phyloP scores from a whole-genome alignment of 768 basidiomycete species.

The Lentinula aciculospora region DNA sequence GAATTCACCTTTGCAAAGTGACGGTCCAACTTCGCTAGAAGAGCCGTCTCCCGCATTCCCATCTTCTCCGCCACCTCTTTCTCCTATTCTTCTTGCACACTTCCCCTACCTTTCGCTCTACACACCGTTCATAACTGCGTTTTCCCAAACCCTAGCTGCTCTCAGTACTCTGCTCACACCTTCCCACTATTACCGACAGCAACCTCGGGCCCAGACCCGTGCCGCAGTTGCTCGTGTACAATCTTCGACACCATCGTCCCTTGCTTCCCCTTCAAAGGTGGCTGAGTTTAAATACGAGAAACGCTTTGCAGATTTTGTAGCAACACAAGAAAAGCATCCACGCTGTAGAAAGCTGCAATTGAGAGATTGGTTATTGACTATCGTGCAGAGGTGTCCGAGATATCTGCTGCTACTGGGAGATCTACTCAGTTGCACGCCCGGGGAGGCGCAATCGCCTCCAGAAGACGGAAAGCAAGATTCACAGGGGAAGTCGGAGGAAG shows the following conservation, averaged over 20 bases:
- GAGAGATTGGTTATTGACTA: conserved; percentile 80
- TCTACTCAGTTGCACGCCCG: conserved; percentile 54
- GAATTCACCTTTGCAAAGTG: conserved; percentile 6
- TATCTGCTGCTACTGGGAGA: conserved; percentile 83
- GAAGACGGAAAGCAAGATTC: neutral
- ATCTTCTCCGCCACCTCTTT: conserved; percentile 39
- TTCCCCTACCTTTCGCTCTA: conserved; percentile 88
- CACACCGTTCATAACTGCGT: conserved; percentile 78
- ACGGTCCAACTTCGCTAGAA: conserved; percentile 16
- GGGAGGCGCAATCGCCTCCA: neutral
- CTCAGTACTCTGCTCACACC: conserved; percentile 49
- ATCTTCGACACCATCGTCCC: neutral
- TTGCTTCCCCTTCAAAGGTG: conserved; percentile 7
- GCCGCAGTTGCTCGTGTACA: neutral
- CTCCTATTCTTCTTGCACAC: conserved; percentile 66
- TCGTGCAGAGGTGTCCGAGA: conserved; percentile 84
- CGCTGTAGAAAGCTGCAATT: conserved; percentile 71
- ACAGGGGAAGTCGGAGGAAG: neutral
- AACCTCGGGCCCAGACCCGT: neutral
- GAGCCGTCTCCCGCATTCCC: conserved; percentile 25
- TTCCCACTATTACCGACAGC: conserved; percentile 18
- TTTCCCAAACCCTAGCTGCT: conserved; percentile 58
- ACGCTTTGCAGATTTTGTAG: conserved; percentile 59
- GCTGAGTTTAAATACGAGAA: conserved; percentile 13
- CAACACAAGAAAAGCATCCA: conserved; percentile 60